Evolutionary conservation across 148 eudicot genomes (phyloP).

Genomic region (Cornus suecica): DNA sequence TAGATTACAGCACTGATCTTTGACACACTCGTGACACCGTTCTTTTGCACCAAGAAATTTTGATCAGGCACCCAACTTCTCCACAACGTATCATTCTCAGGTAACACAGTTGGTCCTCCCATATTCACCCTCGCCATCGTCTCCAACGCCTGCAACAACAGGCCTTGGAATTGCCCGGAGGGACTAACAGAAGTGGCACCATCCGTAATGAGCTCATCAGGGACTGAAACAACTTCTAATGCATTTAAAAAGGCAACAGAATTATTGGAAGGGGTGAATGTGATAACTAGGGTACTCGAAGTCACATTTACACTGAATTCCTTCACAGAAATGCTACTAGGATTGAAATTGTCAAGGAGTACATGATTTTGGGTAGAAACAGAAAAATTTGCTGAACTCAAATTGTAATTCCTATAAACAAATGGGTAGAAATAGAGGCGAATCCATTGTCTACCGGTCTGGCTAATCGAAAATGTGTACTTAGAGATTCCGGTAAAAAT

Average conservation of each 20-base stretch:
- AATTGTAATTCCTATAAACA: constrained; percentile 16
- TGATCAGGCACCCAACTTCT: constrained; percentile 32
- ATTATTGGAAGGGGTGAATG: constrained; percentile 24
- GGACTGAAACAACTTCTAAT: constrained; percentile 37
- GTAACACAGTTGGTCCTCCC: constrained; percentile 29
- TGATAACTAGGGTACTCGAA: constrained; percentile 18
- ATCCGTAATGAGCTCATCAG: constrained; percentile 33
- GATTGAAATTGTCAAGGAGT: constrained; percentile 21
- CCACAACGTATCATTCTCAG: constrained; percentile 31
- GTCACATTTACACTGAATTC: constrained; percentile 34
- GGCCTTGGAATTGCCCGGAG: constrained; percentile 16
- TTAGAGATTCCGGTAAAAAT: constrained; percentile 19
- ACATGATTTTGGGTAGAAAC: constrained; percentile 21
- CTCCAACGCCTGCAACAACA: constrained; percentile 25
- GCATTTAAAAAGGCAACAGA: constrained; percentile 37
- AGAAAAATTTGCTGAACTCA: constrained; percentile 24
- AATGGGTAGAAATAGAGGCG: constrained; percentile 38
- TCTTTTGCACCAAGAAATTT: constrained; percentile 12
- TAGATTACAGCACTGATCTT: constrained; percentile 16
- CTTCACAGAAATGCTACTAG: constrained; percentile 25
- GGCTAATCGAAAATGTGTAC: constrained; percentile 22
- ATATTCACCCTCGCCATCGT: constrained; percentile 35
- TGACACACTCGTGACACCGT: constrained; percentile 24
- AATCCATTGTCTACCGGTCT: constrained; percentile 35
- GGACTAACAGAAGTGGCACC: constrained; percentile 24